Evolutionary conservation across 2,329 filamentous ascomycete genomes (phyloP), one percentile per base, ranked within the genome.

Genomic region (Epichloe elymi): DNA sequence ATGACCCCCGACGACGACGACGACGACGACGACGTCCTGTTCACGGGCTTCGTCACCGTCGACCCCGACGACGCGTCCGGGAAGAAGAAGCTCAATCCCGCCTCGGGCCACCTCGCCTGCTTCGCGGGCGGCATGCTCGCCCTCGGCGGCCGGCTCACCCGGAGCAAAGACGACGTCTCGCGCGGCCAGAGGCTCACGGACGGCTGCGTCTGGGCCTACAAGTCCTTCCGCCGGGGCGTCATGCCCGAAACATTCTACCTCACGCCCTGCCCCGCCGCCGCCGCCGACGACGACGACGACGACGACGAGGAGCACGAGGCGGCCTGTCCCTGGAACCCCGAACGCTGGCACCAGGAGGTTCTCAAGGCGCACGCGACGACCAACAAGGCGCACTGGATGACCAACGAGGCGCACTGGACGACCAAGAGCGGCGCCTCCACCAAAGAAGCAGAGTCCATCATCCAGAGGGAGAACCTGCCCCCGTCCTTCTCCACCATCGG

Each of bases 111-210:
- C 50, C 48, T 50, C 17, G 46, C 50, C 11, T 54, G 83, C 61
- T 86, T 86, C 63, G 68, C 83, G 38, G 83, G 83, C 36, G 83
- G 82, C 58, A 86, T 86, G 83, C 79, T 83, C 53, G 82, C 74
- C 8, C 69, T 86, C 58, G 79, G 77, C 35, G 79, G 79, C 42
- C 81, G 79, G 60, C 74, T 85, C 40, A 83, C 85, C 54, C 70
- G 72, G 8, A 67, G 73, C 1, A 71, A 74, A 2, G 71, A 75
- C 23, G 81, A 86, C 58, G 67, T 86, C n/a, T 78, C 82, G 57
- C 72, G 79, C 30, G 83, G 74, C 20, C 74, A 74, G 61, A 77
- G 75, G 60, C 74, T 86, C n/a, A 74, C 82, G 0, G 79, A 84
- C 51, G 82, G 82, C 11, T 86, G 83, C 56, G 80, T 82, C 4